Evolutionary conservation across 345 rosid genomes (phyloP), one percentile per base, ranked within the genome.

Genomic region (Eutrema yunnanense): DNA sequence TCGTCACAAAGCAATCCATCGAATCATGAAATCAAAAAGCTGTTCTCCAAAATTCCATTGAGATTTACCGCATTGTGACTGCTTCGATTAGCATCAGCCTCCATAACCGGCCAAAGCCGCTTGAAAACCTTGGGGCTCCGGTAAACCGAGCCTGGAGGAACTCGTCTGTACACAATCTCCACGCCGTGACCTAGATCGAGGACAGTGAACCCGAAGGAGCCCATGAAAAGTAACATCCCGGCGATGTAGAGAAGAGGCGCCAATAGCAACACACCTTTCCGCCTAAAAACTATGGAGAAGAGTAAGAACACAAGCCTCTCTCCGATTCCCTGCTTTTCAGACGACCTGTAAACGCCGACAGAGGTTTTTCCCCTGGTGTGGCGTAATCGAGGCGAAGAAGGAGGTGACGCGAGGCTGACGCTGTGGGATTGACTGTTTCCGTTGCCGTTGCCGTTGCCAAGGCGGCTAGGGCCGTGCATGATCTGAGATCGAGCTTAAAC

Each of bases 381-480:
- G 38, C 96, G 96, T n/a, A 82, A 62, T 33, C 95, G 86, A 16
- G 97, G 98, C 0, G 96, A 94, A 7, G 96, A 85, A 5, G 96
- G 96, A 34, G 97, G 98, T 9, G 98, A 90, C 1, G 82, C 52
- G 27, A 72, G 22, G 22, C 22, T 22, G 22, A 22, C 22, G 22
- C 22, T 32, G 34, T 32, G 55, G 9, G 89, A 77, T 26, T 88
- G 82, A 54, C 74, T 88, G 68, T 72, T 66, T 62, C 16, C 16
- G 16, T 16, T 16, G 16, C 92, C 84, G 32, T 82, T 85, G 52
- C 96, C 91, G 73, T 76, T 69, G 55, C 97, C 88, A 6, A 94
- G 91, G 69, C 96, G 98, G 85, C 92, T 94, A 78, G 78, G 84
- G 61, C 98, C 95, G 82, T 89, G 89, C 94, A 90, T 70, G 76